A percentile compares a stretch with the other conserved stretches of the same genome.
These are phyloP conservation scores for Candida gorgasii DNA, from an alignment of 805 yeast genomes.

Conservation along the genomic window DNA sequence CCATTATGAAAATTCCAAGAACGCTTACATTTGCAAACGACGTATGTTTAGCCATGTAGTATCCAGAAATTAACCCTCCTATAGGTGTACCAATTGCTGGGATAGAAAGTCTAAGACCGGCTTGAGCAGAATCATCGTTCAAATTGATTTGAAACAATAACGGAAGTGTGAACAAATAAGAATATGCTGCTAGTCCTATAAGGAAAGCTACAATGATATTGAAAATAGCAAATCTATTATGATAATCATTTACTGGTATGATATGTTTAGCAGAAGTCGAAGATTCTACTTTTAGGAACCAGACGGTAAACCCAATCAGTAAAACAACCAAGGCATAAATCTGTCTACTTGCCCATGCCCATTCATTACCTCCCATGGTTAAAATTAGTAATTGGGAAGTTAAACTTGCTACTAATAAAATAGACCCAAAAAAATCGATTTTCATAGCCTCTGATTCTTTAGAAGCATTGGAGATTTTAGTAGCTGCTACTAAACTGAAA, in stretches of 20 bases:
- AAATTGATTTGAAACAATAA: slow-evolving; percentile 42
- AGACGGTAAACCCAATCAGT: slow-evolving; percentile 14
- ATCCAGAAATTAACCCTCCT: slow-evolving; percentile 43
- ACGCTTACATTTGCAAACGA: slow-evolving; percentile 26
- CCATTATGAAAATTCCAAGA: slow-evolving; percentile 35
- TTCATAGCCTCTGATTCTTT: slow-evolving; percentile 15
- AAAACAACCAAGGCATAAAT: slow-evolving; percentile 12
- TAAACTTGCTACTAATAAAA: slow-evolving; percentile 31
- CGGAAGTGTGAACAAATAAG: slow-evolving; percentile 44
- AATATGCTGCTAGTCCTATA: slow-evolving; percentile 40
- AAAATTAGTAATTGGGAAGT: slow-evolving; percentile 30
- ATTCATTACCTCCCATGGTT: slow-evolving; percentile 24
- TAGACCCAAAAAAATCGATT: slow-evolving; percentile 37
- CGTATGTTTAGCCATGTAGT: slow-evolving; percentile 33
- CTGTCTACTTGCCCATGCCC: slow-evolving; percentile 18
- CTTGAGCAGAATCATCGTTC: slow-evolving; percentile 40
- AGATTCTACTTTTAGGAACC: slow-evolving; percentile 22
- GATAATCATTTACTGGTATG: slow-evolving; percentile 30
- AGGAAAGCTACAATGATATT: slow-evolving; percentile 31
- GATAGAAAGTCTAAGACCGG: slow-evolving; percentile 42
- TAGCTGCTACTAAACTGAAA: slow-evolving; percentile 35
- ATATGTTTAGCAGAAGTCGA: slow-evolving; percentile 30
- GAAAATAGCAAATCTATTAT: slow-evolving; percentile 22
- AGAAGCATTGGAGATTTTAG: slow-evolving; percentile 20
- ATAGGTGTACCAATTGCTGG: slow-evolving; percentile 45